Evolutionary conservation across 2,329 filamentous ascomycete species (phyloP).

Genomic region (Knufia petricola): DNA sequence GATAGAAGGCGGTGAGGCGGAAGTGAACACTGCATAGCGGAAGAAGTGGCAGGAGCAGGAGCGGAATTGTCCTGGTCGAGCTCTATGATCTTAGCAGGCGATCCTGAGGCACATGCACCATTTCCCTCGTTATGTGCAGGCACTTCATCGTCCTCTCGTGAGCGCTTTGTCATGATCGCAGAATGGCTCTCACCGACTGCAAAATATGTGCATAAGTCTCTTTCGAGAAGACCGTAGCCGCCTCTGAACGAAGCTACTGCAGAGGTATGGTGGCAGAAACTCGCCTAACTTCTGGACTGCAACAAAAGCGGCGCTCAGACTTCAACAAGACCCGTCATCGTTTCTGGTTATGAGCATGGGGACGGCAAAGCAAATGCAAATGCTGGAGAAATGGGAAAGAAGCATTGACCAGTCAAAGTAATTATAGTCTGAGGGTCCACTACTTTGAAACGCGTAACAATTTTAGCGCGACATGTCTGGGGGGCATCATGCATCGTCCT

Average conservation of each 20-base stretch:
- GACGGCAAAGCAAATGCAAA: too few relatives aligned
- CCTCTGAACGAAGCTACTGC: background rate
- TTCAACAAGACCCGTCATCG: too few relatives aligned
- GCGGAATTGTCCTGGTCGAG: slow-evolving; percentile 37
- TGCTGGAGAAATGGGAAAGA: too few relatives aligned
- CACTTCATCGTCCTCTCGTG: slow-evolving; percentile 35
- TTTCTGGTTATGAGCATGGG: too few relatives aligned
- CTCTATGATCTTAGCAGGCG: slow-evolving; percentile 16
- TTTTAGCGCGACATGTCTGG: background rate
- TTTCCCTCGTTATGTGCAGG: slow-evolving; percentile 9
- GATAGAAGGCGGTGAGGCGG: slow-evolving; percentile 64
- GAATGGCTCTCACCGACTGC: background rate
- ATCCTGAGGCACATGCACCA: slow-evolving; percentile 24
- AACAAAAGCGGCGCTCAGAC: too few relatives aligned
- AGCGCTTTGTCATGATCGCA: slow-evolving; percentile 51
- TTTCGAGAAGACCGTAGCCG: background rate
- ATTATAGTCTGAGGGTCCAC: too few relatives aligned
- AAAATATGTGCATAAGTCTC: background rate
- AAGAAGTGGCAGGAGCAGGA: slow-evolving; percentile 24
- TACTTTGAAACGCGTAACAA: too few relatives aligned
- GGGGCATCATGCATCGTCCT: slow-evolving; percentile 3
- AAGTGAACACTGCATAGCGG: slow-evolving; percentile 66
- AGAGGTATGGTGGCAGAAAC: too few relatives aligned
- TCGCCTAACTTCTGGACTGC: too few relatives aligned
- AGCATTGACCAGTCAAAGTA: too few relatives aligned